These are phyloP conservation scores for Aspergillus sp. DNA, from an alignment of 2,329 filamentous ascomycete genomes.

Conservation along the genomic window DNA sequence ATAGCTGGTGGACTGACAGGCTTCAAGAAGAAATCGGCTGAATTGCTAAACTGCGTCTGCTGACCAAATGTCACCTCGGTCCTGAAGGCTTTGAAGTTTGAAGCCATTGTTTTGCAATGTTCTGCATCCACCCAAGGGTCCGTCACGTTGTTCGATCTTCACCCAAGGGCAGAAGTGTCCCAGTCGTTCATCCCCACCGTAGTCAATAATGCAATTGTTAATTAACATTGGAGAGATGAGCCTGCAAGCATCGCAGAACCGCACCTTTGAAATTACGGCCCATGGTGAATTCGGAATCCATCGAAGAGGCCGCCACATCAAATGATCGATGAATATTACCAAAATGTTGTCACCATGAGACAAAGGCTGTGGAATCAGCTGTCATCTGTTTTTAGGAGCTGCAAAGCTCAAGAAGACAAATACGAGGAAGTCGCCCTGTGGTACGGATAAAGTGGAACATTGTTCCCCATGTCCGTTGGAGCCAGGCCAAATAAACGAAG, in stretches of 20 bases:
- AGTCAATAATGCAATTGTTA: background rate
- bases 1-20: conserved; percentile 5
- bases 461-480: background rate
- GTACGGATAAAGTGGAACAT: background rate
- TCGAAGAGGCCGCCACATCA: background rate
- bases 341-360: background rate
- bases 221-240: background rate
- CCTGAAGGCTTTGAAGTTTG: background rate
- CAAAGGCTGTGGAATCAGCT: background rate
- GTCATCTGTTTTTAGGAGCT: background rate
- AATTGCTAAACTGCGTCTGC: background rate
- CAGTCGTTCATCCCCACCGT: background rate
- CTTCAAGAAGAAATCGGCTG: background rate
- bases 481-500: background rate
- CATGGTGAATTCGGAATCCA: background rate
- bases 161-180: background rate
- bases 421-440: background rate
- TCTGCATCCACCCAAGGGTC: background rate
- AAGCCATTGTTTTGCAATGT: background rate
- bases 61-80: background rate
- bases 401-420: background rate
- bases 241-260: background rate
- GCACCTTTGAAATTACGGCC: background rate
- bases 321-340: background rate
- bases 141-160: too few relatives aligned